phyloP scores from a whole-genome alignment of 768 basidiomycete genomes.

The Mycena metata region DNA sequence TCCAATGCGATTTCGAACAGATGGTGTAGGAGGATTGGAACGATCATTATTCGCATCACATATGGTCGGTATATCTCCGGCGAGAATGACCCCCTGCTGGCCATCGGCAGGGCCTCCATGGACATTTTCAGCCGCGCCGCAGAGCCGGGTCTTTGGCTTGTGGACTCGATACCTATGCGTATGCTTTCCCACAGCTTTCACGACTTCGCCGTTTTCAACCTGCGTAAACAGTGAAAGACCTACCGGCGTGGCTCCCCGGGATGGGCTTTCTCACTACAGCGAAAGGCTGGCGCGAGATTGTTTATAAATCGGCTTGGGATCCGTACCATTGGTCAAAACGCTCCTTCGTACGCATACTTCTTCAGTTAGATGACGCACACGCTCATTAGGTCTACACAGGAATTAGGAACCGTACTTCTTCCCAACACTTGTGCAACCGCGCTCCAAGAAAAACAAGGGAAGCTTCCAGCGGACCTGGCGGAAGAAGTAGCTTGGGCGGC shows the following conservation, averaged over 20 bases:
- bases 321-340: constrained; percentile 18
- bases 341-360: background rate
- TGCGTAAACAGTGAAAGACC: background rate
- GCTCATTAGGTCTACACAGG: background rate
- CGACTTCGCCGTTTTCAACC: no score
- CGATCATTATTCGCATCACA: constrained; percentile 10
- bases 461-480: background rate
- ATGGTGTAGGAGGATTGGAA: constrained; percentile 8
- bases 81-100: background rate
- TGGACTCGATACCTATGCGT: constrained; percentile 14
- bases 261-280: background rate
- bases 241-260: constrained; percentile 5
- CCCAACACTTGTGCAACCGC: constrained; percentile 18
- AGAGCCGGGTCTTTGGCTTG: constrained; percentile 7
- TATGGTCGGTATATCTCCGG: constrained; percentile 8
- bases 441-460: background rate
- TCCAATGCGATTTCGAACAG: background rate
- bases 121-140: constrained; percentile 8
- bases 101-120: background rate
- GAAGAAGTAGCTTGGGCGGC: constrained; percentile 1
- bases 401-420: background rate
- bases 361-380: no score
- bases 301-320: background rate
- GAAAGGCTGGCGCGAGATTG: background rate
- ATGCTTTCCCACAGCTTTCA: background rate